These are phyloP conservation scores for Pseudohalonectria lignicola DNA, from an alignment of 2,329 filamentous ascomycete species.

Conservation along the genomic window DNA sequence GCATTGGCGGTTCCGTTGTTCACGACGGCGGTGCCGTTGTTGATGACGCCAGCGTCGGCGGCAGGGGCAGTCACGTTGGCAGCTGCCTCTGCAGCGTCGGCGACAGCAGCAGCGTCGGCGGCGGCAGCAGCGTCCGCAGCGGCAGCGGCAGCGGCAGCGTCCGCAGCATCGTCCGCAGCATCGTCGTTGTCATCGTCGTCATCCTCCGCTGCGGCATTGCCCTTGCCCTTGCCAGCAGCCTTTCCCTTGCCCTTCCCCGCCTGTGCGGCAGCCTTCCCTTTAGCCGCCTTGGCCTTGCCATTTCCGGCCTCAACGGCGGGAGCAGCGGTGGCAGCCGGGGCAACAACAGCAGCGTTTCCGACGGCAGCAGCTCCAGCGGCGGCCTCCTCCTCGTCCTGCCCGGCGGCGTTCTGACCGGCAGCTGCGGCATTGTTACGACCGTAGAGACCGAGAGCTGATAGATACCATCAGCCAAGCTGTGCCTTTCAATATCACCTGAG, in stretches of 20 bases:
- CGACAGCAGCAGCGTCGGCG: background rate
- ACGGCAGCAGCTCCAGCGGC: background rate
- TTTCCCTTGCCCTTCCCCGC: background rate
- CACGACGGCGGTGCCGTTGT: background rate
- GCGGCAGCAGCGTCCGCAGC: background rate
- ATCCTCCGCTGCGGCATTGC: background rate
- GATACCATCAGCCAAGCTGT: no score
- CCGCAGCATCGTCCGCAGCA: background rate
- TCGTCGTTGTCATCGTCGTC: background rate
- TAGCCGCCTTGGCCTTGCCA: background rate
- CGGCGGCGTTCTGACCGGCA: background rate
- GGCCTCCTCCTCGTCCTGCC: background rate
- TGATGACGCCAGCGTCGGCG: background rate
- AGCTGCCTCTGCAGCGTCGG: background rate
- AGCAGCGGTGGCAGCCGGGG: background rate
- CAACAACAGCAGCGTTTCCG: background rate
- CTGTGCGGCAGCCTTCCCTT: background rate
- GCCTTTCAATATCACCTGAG: no score
- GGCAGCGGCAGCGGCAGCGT: background rate
- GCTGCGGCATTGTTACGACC: no score
- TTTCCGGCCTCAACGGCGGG: background rate
- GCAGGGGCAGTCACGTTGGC: background rate
- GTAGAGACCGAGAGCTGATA: no score
- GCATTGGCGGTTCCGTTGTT: background rate
- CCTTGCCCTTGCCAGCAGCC: background rate